Evolutionary conservation across 768 basidiomycete genomes (phyloP), one percentile per base, ranked within the genome.

Genomic region (Psilocybe tampanensis): DNA sequence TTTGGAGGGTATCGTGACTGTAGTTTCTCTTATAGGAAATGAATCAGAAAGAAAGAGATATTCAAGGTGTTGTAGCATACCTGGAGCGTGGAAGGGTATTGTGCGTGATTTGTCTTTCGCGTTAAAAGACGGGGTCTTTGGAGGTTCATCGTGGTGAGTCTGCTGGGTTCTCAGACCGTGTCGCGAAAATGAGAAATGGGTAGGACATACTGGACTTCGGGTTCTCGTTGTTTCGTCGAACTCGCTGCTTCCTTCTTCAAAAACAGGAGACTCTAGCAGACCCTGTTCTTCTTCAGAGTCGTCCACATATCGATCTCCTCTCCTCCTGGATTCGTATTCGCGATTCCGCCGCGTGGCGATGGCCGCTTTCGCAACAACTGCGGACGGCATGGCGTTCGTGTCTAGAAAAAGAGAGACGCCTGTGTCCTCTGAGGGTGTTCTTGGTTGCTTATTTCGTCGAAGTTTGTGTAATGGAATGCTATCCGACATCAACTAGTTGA

Each of bases 1-100:
- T 99, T 99, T 26, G 95, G 82, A 17, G 96, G 88, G 61, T 84
- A 93, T 61, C 77, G 79, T 29, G 79, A 80, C 64, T 86, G 89
- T 12, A 87, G 64, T 72, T 90, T 93, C 17, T 90, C 91, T 90
- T 70, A 9, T 52, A 33, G 9, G 9, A 4, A 9, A 29, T 23
- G 36, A 9, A 13, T 45, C 58, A 44, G 54, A 44, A 19, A 13
- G 21, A 47, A 2, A 18, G 12, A n/a, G 17, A 2, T 17, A 42
- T 26, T 36, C n/a, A 41, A 5, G 11, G 29, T 39, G 21, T 51
- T 23, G 50, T 50, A 18, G 11, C 24, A n/a, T 51, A 67, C 90
- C 87, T 75, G 83, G 78, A 3, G 91, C 89, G 60, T 83, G 78
- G 66, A 94, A 92, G 5, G 90, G 88, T 58, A 94, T 80, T 8